A percentile compares a stretch with the other conserved stretches of the same genome.
Conservation (phyloP, 257 asterid genomes). For the Forsythia suspensa region DNA sequence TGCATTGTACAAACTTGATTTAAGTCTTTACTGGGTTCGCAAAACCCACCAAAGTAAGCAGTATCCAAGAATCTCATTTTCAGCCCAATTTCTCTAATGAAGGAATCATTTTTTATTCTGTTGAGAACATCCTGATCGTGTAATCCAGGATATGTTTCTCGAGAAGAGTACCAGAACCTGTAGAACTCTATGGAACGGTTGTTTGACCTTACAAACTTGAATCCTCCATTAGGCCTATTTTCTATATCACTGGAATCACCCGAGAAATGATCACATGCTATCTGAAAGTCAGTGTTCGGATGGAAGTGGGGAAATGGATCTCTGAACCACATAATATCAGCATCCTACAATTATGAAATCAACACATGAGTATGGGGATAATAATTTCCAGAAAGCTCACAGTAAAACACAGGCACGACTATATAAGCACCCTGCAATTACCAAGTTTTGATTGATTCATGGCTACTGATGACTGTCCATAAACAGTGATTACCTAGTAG, state of each 20-base stretch:
- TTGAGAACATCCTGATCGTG: conserved; percentile 20
- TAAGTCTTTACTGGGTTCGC: conserved; percentile 11
- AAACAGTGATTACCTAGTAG: background rate
- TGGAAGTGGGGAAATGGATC: conserved; percentile 17
- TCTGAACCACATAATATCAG: conserved; percentile 21
- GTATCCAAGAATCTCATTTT: conserved; percentile 18
- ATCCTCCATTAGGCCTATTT: conserved; percentile 16
- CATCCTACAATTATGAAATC: conserved; percentile 9
- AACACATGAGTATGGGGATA: background rate
- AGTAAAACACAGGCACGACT: background rate
- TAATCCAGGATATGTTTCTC: background rate
- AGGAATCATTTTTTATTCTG: conserved; percentile 6
- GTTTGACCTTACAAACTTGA: conserved; percentile 12
- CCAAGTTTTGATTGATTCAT: background rate
- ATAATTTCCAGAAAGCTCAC: background rate
- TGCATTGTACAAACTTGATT: conserved; percentile 16
- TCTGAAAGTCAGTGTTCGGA: conserved; percentile 12
- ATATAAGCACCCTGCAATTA: background rate
- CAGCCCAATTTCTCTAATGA: conserved; percentile 2
- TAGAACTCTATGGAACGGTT: conserved; percentile 12
- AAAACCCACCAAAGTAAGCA: conserved; percentile 19
- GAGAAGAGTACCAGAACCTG: conserved; percentile 10
- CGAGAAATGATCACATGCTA: conserved; percentile 13
- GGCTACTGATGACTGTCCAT: background rate
- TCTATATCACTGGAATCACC: background rate